Conservation (phyloP, 2,329 filamentous ascomycete species). For the Xylariaceae sp. region DNA sequence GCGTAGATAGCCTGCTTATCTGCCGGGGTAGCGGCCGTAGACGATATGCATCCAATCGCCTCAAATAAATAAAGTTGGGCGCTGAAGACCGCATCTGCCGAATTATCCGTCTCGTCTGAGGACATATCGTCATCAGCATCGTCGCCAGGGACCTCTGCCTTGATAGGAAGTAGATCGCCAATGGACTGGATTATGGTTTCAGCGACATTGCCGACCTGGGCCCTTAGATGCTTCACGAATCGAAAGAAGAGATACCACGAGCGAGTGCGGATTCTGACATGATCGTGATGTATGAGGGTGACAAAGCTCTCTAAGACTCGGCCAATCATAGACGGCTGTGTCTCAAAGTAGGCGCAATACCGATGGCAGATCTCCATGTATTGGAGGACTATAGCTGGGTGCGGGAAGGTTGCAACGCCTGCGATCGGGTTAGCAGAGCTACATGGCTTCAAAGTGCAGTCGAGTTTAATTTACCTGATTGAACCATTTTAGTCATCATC, state of each 20-base stretch:
- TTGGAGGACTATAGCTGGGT: conserved; percentile 87
- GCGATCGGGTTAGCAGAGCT: conserved; percentile 22
- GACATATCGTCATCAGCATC: conserved; percentile 87
- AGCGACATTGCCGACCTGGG: conserved; percentile 80
- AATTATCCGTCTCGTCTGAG: conserved; percentile 85
- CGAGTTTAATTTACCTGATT: conserved; percentile 60
- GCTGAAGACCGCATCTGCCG: conserved; percentile 83
- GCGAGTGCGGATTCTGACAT: conserved; percentile 78
- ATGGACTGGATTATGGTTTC: conserved; percentile 89
- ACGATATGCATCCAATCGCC: conserved; percentile 87
- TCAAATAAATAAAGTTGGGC: conserved; percentile 93
- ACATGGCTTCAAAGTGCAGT: conserved; percentile 1
- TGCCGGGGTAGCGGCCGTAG: conserved; percentile 66
- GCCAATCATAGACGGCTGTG: conserved; percentile 73
- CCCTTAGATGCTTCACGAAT: conserved; percentile 80
- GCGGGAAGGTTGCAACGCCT: conserved; percentile 80
- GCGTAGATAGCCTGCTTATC: conserved; percentile 86
- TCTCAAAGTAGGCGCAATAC: conserved; percentile 89
- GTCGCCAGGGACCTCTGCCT: conserved; percentile 76
- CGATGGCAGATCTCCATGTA: conserved; percentile 98
- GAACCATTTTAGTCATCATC: conserved; percentile 95
- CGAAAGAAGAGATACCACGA: conserved; percentile 98
- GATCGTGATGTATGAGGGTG: conserved; percentile 77
- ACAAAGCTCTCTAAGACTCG: conserved; percentile 89
- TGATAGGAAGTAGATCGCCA: conserved; percentile 80